A percentile compares a stretch with the other conserved stretches of the same genome.
These are phyloP conservation scores for Pogostemon cablin DNA, from an alignment of 257 asterid species.

Conservation along the genomic window DNA sequence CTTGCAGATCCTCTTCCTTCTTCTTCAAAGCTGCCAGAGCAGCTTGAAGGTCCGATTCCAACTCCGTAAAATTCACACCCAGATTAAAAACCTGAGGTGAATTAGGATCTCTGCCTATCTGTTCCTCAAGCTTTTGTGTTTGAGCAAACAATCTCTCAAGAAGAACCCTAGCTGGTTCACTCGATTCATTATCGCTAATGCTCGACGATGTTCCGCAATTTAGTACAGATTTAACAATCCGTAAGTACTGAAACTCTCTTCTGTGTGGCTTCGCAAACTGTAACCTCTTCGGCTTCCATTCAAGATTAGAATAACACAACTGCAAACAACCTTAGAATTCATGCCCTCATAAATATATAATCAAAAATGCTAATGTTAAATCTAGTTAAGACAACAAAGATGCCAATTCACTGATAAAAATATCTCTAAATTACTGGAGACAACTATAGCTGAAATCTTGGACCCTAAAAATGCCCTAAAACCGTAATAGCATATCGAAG, in stretches of 20 bases:
- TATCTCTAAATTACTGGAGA: not conserved
- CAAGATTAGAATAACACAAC: slow-evolving; percentile 42
- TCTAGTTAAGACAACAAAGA: not conserved
- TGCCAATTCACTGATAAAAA: not conserved
- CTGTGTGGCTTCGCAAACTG: slow-evolving; percentile 36
- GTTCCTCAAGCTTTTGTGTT: slow-evolving; percentile 84
- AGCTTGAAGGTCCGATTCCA: slow-evolving; percentile 71
- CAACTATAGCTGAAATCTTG: not conserved
- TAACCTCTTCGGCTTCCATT: slow-evolving; percentile 49
- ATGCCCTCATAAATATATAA: slow-evolving; percentile 1
- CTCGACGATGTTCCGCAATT: slow-evolving; percentile 50
- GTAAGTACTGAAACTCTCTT: slow-evolving; percentile 38
- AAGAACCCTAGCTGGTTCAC: slow-evolving; percentile 71
- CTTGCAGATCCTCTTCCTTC: slow-evolving; percentile 81
- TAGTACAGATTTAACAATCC: slow-evolving; percentile 59
- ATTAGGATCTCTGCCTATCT: slow-evolving; percentile 60
- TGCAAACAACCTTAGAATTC: slow-evolving; percentile 39
- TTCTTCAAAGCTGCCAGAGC: slow-evolving; percentile 67
- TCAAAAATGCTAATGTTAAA: slow-evolving; percentile 1
- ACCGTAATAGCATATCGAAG: not conserved
- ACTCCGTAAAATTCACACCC: slow-evolving; percentile 49
- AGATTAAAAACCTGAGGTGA: slow-evolving; percentile 58
- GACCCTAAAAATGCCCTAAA: not conserved
- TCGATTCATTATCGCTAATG: slow-evolving; percentile 61
- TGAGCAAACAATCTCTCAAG: slow-evolving; percentile 79